Evolutionary conservation across 2,329 filamentous ascomycete species (phyloP), one percentile per base, ranked within the genome.

Genomic region (Fusarium tjaetaba): DNA sequence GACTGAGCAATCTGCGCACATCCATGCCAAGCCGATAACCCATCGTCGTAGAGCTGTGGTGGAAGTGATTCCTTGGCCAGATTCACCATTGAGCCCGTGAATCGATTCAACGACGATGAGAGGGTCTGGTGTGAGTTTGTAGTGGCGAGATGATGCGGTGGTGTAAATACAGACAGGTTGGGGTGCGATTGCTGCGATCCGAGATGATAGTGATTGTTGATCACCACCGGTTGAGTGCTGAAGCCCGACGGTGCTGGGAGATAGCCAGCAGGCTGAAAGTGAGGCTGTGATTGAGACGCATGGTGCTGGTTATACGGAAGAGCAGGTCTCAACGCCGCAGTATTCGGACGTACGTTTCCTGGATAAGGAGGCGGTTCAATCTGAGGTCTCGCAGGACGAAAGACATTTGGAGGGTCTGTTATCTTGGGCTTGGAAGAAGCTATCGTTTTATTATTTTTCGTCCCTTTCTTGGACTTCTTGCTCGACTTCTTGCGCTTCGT

Each of bases 161-260:
- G 38, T 28, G 38, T 55, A 51, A 51, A 53, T 15, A 52, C 38
- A 7, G 62, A 41, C 10, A 68, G 26, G 30, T 41, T 41, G n/a
- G 65, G 45, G 7, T 66, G 48, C 13, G 49, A 65, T 16, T 65
- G 62, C 16, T 59, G 65, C 28, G 28, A 67, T 13, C 63, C 70
- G 51, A 87, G 75, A 71, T 88, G 87, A 75, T 88, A 88, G 71
- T 88, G 82, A 66, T 88, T 86, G 68, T 88, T 87, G 55, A 88
- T 85, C 34, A 88, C 82, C 60, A 88, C 84, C 13, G 86, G 75
- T 11, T 76, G 84, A n/a, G 72, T 70, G 24, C 51, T 69, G 77
- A 78, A 71, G 41, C 70, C 65, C 60, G 77, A 52, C 45, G 77
- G 73, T 55, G 77, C 52, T 36, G 78, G 49, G 20, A 77, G 76